Evolutionary conservation across 2,329 filamentous ascomycete species (phyloP).

Genomic region (Calonectria naviculata): DNA sequence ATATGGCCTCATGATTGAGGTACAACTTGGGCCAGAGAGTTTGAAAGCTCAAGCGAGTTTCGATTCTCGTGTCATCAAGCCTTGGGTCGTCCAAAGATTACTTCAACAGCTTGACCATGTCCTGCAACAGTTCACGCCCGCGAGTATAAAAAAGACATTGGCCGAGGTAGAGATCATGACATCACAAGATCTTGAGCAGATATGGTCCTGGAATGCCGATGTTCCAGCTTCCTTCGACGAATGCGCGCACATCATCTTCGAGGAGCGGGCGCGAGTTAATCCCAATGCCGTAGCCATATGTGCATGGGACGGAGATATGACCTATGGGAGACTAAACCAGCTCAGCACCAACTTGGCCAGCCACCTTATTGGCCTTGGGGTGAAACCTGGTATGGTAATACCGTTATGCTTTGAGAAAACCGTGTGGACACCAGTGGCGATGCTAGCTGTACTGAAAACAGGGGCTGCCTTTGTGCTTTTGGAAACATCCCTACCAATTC

Average conservation of each 20-base stretch:
- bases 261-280: slow-evolving; percentile 8
- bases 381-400: slow-evolving; percentile 33
- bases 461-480: slow-evolving; percentile 36
- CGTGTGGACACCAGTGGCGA: slow-evolving; percentile 33
- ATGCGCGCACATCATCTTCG: slow-evolving; percentile 29
- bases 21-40: background rate
- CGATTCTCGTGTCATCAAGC: background rate
- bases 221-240: slow-evolving; percentile 26
- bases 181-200: slow-evolving; percentile 23
- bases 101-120: background rate
- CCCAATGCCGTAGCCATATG: slow-evolving; percentile 31
- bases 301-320: slow-evolving; percentile 44
- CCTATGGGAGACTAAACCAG: slow-evolving; percentile 52
- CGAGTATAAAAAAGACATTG: background rate
- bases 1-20: background rate
- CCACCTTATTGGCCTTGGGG: slow-evolving; percentile 44
- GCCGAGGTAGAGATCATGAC: background rate
- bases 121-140: background rate
- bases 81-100: background rate
- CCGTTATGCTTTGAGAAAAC: slow-evolving; percentile 37
- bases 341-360: slow-evolving; percentile 51
- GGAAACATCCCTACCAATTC: slow-evolving; percentile 24
- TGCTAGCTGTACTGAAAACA: slow-evolving; percentile 38
- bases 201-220: slow-evolving; percentile 21
- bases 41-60: background rate